A percentile compares a stretch with the other conserved stretches of the same genome.
These are phyloP conservation scores for Microstegium vimineum DNA, from an alignment of 176 grass and related monocot genomes.

Conservation along the genomic window DNA sequence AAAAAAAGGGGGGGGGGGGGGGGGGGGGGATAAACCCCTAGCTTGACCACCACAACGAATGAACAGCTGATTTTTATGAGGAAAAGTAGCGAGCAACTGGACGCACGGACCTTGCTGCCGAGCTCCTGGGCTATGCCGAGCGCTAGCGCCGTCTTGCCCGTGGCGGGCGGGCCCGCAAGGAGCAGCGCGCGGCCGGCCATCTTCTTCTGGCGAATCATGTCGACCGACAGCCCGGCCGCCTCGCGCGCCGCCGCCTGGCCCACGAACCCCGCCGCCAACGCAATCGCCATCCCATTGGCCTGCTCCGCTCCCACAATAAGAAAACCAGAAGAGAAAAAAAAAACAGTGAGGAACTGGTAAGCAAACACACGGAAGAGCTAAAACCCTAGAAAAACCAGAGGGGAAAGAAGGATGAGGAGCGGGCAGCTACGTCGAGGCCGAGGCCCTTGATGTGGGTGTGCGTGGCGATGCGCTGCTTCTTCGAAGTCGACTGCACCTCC, in stretches of 20 bases:
- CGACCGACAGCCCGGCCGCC: conserved; percentile 60
- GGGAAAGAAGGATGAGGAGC: neutral
- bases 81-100: neutral
- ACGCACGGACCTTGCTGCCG: conserved; percentile 80
- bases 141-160: conserved; percentile 85
- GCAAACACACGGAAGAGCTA: neutral
- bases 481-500: conserved; percentile 87
- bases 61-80: neutral
- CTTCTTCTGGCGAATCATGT: conserved; percentile 97
- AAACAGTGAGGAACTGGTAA: neutral
- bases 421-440: conserved; percentile 70
- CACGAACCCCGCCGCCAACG: conserved; percentile 79
- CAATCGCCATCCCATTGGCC: conserved; percentile 55
- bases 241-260: conserved; percentile 82
- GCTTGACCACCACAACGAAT: neutral
- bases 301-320: conserved; percentile 1
- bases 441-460: conserved; percentile 98
- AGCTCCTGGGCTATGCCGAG: conserved; percentile 95
- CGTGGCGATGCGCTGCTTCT: conserved; percentile 88
- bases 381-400: conserved; percentile 34
- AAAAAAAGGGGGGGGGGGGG: neutral
- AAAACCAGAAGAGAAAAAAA: neutral
- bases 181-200: conserved; percentile 94
- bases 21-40: neutral
- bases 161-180: conserved; percentile 79